Conservation (phyloP, 768 basidiomycete species). For the Mycena filopes region DNA sequence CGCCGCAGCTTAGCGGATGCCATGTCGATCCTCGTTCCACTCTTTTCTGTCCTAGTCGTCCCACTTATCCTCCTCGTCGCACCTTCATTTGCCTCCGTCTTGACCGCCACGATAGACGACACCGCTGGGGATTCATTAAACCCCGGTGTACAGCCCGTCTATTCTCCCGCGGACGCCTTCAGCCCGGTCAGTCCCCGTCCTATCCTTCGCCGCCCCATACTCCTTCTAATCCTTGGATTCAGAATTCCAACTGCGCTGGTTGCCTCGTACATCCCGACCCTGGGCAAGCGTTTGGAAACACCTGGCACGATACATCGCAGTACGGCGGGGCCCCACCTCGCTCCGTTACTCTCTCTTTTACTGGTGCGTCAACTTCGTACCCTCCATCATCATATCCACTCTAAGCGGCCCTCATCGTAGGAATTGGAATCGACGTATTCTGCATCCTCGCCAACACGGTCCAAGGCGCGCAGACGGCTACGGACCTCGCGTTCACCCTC, state of each 20-base stretch:
- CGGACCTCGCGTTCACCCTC: slow-evolving; percentile 18
- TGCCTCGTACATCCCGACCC: slow-evolving; percentile 21
- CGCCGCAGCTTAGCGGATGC: neutral
- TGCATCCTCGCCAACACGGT: slow-evolving; percentile 22
- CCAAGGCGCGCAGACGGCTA: neutral
- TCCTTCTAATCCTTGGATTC: too few relatives aligned
- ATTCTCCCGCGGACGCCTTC: slow-evolving; percentile 10
- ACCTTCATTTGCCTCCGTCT: slow-evolving; percentile 10
- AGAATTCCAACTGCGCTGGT: slow-evolving; percentile 27
- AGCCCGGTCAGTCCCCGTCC: neutral
- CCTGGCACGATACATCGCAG: slow-evolving; percentile 30
- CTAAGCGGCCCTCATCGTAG: neutral
- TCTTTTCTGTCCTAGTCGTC: slow-evolving; percentile 4
- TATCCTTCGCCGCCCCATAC: neutral
- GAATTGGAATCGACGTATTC: slow-evolving; percentile 13
- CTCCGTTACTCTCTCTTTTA: slow-evolving; percentile 26
- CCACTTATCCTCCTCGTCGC: neutral
- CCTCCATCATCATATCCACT: neutral
- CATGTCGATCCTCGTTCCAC: neutral
- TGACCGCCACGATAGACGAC: slow-evolving; percentile 22
- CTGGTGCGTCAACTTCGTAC: slow-evolving; percentile 8
- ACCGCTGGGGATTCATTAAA: slow-evolving; percentile 14
- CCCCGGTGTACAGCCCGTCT: slow-evolving; percentile 11
- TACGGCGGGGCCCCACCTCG: neutral
- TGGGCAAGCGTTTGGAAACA: neutral